Percentiles rank a stretch among this genome's conserved stretches.
Conservation (phyloP, 176 grass and related monocot species). For the Echinochloa phyllopogon region DNA sequence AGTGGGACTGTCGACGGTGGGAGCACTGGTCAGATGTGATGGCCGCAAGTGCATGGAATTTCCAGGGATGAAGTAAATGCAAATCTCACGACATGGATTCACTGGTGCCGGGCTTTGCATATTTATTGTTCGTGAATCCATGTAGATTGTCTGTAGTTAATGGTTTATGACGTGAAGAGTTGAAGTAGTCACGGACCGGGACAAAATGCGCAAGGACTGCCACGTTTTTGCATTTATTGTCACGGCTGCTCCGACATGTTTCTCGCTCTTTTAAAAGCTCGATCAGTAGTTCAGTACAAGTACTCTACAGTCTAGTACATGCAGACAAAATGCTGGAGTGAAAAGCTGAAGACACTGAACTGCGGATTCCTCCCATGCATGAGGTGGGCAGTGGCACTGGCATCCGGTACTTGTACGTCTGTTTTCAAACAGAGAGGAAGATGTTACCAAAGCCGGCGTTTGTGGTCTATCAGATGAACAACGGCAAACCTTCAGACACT, state of each 20-base stretch:
- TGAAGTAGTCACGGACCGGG: not conserved
- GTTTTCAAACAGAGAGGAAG: no score
- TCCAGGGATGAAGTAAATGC: constrained; percentile 31
- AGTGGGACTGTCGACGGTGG: not conserved
- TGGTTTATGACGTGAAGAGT: not conserved
- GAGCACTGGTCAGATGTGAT: not conserved
- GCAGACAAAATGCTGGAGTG: not conserved
- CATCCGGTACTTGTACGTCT: not conserved
- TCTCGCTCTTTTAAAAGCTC: not conserved
- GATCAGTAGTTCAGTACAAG: not conserved
- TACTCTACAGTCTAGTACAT: not conserved
- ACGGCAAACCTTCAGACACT: no score
- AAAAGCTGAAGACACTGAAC: not conserved
- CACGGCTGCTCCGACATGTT: not conserved
- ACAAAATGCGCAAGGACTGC: not conserved
- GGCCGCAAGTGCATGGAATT: not conserved
- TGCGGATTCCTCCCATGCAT: not conserved
- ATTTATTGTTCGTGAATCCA: constrained; percentile 18
- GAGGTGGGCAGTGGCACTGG: not conserved
- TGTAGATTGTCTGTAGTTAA: not conserved
- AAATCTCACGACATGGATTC: not conserved
- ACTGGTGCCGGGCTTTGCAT: not conserved
- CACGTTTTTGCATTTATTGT: not conserved
- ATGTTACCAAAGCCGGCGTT: no score
- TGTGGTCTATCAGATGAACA: no score